Conservation (phyloP, 75 land plant species). For the Adiantum capillusveneris region DNA sequence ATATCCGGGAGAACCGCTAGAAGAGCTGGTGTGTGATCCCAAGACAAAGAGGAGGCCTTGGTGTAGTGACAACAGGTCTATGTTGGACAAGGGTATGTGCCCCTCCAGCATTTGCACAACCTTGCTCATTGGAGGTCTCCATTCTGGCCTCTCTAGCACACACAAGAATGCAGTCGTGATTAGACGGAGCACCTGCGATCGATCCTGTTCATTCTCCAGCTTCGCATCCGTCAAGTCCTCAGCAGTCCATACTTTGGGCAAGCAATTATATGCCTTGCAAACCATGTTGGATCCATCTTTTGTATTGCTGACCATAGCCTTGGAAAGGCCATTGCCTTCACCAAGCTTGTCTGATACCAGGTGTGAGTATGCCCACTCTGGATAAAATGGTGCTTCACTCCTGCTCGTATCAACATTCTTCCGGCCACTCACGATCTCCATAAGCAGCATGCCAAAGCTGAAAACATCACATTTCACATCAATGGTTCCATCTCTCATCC, state of each 20-base stretch:
- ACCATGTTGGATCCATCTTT: no score
- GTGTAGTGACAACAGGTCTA: not conserved
- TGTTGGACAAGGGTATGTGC: not conserved
- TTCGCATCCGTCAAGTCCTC: not conserved
- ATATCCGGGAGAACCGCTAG: no score
- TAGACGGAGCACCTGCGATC: not conserved
- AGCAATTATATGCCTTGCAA: no score
- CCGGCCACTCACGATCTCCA: conserved; percentile 26
- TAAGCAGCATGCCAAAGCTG: conserved; percentile 33
- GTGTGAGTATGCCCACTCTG: conserved; percentile 11
- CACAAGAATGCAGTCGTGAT: conserved; percentile 3
- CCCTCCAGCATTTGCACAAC: conserved; percentile 27
- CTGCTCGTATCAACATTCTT: conserved; percentile 12
- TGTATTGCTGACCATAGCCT: no score
- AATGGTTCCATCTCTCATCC: conserved; percentile 18
- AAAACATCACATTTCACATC: conserved; percentile 25
- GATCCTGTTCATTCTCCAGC: not conserved
- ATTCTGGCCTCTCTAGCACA: conserved; percentile 6
- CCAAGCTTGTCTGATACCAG: not conserved
- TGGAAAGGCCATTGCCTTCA: no score
- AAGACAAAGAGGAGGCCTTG: not conserved
- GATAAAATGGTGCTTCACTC: conserved; percentile 39
- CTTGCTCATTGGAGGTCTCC: conserved; percentile 11
- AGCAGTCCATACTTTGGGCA: no score
- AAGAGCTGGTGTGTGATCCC: no score